phyloP scores from a whole-genome alignment of 805 yeast genomes.

The Priceomyces castillae region DNA sequence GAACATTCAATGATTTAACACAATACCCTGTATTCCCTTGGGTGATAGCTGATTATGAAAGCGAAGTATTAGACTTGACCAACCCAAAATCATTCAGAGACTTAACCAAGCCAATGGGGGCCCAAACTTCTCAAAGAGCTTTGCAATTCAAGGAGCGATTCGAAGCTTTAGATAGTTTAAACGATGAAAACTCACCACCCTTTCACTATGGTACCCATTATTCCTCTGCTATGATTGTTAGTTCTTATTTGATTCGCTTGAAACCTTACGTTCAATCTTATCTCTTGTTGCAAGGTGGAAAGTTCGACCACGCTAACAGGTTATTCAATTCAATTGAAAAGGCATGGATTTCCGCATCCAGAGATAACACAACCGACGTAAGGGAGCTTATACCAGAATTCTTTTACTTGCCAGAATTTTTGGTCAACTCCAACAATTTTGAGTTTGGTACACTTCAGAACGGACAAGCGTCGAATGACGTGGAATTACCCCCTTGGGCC shows the following conservation, averaged over 20 bases:
- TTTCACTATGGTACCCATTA: constrained; percentile 94
- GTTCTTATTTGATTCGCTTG: constrained; percentile 72
- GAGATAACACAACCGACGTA: constrained; percentile 82
- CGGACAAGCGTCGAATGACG: constrained; percentile 59
- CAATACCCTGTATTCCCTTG: constrained; percentile 93
- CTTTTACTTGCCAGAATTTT: constrained; percentile 76
- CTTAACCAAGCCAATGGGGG: constrained; percentile 88
- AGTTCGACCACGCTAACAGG: constrained; percentile 85
- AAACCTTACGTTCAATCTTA: constrained; percentile 82
- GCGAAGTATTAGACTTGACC: constrained; percentile 63
- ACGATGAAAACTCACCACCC: constrained; percentile 62
- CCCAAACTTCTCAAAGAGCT: constrained; percentile 63
- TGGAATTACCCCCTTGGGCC: constrained; percentile 81
- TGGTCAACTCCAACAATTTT: constrained; percentile 61
- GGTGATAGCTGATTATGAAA: constrained; percentile 80
- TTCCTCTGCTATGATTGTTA: constrained; percentile 90
- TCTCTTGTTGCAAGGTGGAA: constrained; percentile 78
- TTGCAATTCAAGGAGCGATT: constrained; percentile 65
- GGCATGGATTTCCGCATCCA: constrained; percentile 78
- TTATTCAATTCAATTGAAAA: constrained; percentile 70
- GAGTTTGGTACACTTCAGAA: constrained; percentile 71
- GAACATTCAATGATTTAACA: constrained; percentile 85
- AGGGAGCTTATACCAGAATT: constrained; percentile 87
- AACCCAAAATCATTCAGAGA: constrained; percentile 68
- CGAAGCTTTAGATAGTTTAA: constrained; percentile 62